Base-by-base conservation (phyloP, 352 stramenopile genomes). In the Salisapilia sapeloensis region DNA sequence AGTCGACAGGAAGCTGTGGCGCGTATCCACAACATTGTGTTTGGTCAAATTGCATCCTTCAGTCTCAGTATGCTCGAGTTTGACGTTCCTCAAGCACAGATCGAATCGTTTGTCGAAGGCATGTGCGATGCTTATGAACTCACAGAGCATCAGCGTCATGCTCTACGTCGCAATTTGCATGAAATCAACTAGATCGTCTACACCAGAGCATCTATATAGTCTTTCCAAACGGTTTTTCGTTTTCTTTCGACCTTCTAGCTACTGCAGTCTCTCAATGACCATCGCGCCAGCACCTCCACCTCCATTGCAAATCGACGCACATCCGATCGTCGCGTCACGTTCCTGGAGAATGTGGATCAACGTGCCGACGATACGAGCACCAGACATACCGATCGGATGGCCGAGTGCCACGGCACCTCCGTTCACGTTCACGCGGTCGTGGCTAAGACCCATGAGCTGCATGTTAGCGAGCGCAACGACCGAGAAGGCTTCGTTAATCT, bases 401-500 rank as follows among this genome's bases (percentile, higher is more conserved):
- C 75, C 75, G 20, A 90, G 72, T 13, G 75, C 67, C 11, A 90
- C 75, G 4, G 71, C 94, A 16, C 95, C 94, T 25, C 95, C 95
- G 52, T 97, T 95, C 9, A 97, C 84, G 69, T 99, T 99, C 0
- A 99, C 61, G 28, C 66, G 84, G 40, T 75, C 55, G 34, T 74
- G 63, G 53, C 94, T 78, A 15, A 99, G 54, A 50, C 93, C 77
- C 50, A 99, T 65, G 24, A 97, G 54, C 26, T 85, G 61, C 58
- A 92, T 95, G 60, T 98, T 98, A 18, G 82, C 91, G 18, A 99
- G 54, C 4, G 86, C 71, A 13, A 99, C 94, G 17, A 98, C 92
- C 9, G 90, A 84, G 56, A 99, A 99, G 13, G 95, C 95, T 54
- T 99, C 95, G 58, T 99, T 99, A 53, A 99, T 97, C 69, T 99